These are phyloP conservation scores for Thielaviopsis punctulata DNA, from an alignment of 2,329 filamentous ascomycete species.

Conservation along the genomic window DNA sequence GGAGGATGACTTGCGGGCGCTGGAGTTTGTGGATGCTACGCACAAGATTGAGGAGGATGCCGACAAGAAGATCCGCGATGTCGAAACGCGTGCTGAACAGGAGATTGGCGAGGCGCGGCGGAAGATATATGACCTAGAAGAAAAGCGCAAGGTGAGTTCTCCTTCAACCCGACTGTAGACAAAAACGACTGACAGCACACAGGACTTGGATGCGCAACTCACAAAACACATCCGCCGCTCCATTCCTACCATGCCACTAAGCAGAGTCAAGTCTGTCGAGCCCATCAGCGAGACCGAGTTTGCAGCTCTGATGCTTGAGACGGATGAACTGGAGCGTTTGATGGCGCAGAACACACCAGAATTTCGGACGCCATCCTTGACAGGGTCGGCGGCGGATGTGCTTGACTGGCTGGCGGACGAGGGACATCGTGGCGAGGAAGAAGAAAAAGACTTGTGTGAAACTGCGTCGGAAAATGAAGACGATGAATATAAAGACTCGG, in stretches of 20 bases:
- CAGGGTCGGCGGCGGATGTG: not conserved
- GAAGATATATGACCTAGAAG: not conserved
- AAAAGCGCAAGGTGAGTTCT: not conserved
- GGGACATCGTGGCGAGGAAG: not conserved
- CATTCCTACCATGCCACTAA: not conserved
- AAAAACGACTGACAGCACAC: not conserved
- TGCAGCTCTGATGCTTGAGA: slow-evolving; percentile 3
- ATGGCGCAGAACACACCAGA: not conserved
- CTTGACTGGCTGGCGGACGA: slow-evolving; percentile 2
- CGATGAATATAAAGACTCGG: slow-evolving; percentile 54
- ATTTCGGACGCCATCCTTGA: not conserved
- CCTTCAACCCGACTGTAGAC: not conserved
- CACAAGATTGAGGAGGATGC: slow-evolving; percentile 13
- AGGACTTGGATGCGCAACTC: not conserved
- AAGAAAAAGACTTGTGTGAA: not conserved
- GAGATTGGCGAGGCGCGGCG: not conserved
- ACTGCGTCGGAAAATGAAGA: slow-evolving; percentile 14
- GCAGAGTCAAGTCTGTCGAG: not conserved
- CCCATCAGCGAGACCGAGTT: not conserved
- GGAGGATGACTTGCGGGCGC: slow-evolving; percentile 18
- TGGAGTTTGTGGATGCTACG: slow-evolving; percentile 20
- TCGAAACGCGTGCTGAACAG: not conserved
- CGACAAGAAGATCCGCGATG: not conserved
- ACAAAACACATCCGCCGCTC: not conserved
- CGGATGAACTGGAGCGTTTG: not conserved